Percentiles rank a stretch among this genome's conserved stretches.
These are phyloP conservation scores for Aspergillus proliferans DNA, from an alignment of 2,329 filamentous ascomycete genomes.

Conservation along the genomic window DNA sequence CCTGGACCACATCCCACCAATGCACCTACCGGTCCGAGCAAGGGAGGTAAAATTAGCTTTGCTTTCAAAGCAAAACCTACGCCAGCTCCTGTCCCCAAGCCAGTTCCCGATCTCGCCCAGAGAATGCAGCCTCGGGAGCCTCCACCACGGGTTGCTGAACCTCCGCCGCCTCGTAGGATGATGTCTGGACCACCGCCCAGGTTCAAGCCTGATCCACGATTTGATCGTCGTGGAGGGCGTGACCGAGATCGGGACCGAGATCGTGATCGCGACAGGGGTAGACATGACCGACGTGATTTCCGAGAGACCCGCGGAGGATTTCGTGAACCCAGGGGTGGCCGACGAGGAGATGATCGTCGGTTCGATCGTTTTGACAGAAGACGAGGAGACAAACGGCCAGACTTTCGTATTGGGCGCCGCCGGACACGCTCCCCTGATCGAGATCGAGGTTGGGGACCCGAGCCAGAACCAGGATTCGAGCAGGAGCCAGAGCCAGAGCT, in stretches of 20 bases:
- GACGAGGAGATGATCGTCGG: conserved; percentile 35
- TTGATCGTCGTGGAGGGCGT: conserved; percentile 38
- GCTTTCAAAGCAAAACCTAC: conserved; percentile 76
- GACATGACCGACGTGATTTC: conserved; percentile 30
- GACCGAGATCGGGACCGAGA: conserved; percentile 29
- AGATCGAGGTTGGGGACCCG: conserved; percentile 42
- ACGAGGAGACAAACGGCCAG: conserved; percentile 26
- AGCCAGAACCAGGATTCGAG: conserved; percentile 17
- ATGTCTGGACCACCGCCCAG: conserved; percentile 31
- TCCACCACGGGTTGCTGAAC: conserved; percentile 27
- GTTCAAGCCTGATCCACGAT: conserved; percentile 35
- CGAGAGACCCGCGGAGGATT: conserved; percentile 20
- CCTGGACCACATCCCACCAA: conserved; percentile 50
- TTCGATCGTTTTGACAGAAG: conserved; percentile 37
- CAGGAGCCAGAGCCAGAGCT: background rate
- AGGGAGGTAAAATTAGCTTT: conserved; percentile 77
- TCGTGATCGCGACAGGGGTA: conserved; percentile 22
- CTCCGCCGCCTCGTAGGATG: conserved; percentile 32
- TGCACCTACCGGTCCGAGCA: conserved; percentile 45
- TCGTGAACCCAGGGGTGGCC: conserved; percentile 22
- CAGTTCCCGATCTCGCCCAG: conserved; percentile 45
- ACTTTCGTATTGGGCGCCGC: conserved; percentile 41
- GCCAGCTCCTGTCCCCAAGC: conserved; percentile 48
- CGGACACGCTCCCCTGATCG: conserved; percentile 41
- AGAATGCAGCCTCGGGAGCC: conserved; percentile 41